Evolutionary conservation across 371 early-diverging fungal genomes (phyloP).

Genomic region (Circinella minor): DNA sequence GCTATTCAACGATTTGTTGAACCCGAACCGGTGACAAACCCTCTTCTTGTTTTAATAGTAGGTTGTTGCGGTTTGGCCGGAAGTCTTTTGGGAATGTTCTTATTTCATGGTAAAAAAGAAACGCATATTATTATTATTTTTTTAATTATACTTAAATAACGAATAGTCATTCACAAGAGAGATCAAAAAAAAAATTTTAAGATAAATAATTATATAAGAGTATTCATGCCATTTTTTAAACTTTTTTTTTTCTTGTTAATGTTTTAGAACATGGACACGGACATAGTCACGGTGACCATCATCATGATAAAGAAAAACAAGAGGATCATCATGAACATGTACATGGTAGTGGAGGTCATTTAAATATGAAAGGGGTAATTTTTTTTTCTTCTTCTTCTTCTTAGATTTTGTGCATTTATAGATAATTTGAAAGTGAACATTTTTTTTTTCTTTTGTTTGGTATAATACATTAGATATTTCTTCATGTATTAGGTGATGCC

Average conservation of each 20-base stretch:
- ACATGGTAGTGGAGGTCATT: slow-evolving; percentile 45
- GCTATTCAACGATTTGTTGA: slow-evolving; percentile 85
- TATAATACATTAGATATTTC: slow-evolving; percentile 62
- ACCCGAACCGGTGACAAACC: slow-evolving; percentile 71
- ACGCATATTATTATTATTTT: too few species aligned
- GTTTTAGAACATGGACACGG: slow-evolving; percentile 28
- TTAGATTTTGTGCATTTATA: too few species aligned
- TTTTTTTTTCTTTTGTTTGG: neutral
- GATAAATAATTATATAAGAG: too few species aligned
- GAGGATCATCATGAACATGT: slow-evolving; percentile 12
- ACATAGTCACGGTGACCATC: slow-evolving; percentile 31
- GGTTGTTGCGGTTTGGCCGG: slow-evolving; percentile 84
- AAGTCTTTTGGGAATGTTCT: slow-evolving; percentile 81
- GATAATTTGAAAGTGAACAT: too few species aligned
- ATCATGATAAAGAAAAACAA: slow-evolving; percentile 35
- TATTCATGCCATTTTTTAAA: neutral
- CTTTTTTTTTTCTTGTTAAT: neutral
- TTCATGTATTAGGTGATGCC: slow-evolving; percentile 95
- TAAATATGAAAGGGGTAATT: slow-evolving; percentile 86
- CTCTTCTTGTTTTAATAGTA: slow-evolving; percentile 79
- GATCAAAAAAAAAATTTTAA: neutral
- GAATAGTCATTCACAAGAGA: too few species aligned
- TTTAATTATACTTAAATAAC: too few species aligned
- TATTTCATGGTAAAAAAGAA: slow-evolving; percentile 75
- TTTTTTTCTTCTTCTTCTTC: neutral